Evolutionary conservation across 306 rosid species (phyloP), one percentile per base, ranked within the genome.

Genomic region (Castanea mollissima): DNA sequence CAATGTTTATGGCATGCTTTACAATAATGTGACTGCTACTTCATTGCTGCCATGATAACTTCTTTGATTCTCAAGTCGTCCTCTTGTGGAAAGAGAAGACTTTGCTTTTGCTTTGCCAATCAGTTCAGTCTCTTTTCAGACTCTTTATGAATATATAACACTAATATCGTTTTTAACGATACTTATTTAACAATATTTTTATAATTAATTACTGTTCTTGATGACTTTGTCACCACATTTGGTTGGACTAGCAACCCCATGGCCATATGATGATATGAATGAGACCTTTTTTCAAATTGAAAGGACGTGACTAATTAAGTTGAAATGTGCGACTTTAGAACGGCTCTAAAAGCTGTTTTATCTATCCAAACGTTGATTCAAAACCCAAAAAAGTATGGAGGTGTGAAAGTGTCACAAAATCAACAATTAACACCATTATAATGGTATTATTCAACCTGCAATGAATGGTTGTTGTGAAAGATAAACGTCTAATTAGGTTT

Each of bases 91-190:
- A 12, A 60, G 12, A 25, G 67, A 29, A 15, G 19, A 29, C 21
- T 6, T 14, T 67, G 72, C 72, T 68, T 68, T 68, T 8, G 52
- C 46, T 67, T 35, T 19, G 51, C 71, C 71, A 65, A 65, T 65
- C 46, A 18, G 19, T 12, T 34, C 25, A 34, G 49, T 13, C 34
- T 13, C 23, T 65, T 68, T n/a, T 35, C 2, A 35, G 52, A 68
- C n/a, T 35, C 52, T 68, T 52, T 52, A 35, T 68, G 72, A 16
- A 23, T 7, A 49, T 49, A 49, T 49, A 14, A 63, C 69, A 18
- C 31, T 15, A 1, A 34, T 41, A 8, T 41, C 46, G 0, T 8
- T 41, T 41, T 41, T 2, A 41, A 41, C 3, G 46, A 41, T 41
- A 13, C 8, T 29, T 29, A 4, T 63, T 63, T 27, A 8, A n/a